Conservation (phyloP, 2,329 filamentous ascomycete species). For the Colletotrichum siamense region DNA sequence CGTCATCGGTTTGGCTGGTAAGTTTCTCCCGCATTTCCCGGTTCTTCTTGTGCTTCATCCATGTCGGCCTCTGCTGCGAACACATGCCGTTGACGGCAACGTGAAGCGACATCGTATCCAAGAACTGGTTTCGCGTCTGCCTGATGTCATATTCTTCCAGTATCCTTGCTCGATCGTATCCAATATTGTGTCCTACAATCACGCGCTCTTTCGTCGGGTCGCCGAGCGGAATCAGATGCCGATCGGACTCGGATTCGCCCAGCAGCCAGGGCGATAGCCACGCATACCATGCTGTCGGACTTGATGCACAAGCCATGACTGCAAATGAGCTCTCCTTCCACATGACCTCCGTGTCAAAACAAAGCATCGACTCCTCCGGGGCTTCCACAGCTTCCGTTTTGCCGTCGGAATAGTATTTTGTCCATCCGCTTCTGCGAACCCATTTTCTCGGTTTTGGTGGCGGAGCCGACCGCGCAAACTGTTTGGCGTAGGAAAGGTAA, state of each 20-base stretch:
- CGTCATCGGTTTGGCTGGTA: slow-evolving; percentile 71
- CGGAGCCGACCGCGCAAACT: slow-evolving; percentile 70
- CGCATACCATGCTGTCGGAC: slow-evolving; percentile 91
- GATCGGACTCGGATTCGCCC: slow-evolving; percentile 76
- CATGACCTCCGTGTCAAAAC: slow-evolving; percentile 97
- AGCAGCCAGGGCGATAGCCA: slow-evolving; percentile 97
- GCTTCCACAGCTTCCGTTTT: slow-evolving; percentile 72
- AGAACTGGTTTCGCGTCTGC: slow-evolving; percentile 84
- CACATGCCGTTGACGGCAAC: slow-evolving; percentile 99
- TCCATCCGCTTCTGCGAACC: slow-evolving; percentile 86
- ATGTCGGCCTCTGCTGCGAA: slow-evolving; percentile 91
- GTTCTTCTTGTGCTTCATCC: slow-evolving; percentile 96
- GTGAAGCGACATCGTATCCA: slow-evolving; percentile 98
- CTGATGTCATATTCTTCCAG: slow-evolving; percentile 86
- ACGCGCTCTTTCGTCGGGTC: slow-evolving; percentile 76
- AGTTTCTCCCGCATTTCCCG: slow-evolving; percentile 83
- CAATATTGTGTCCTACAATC: slow-evolving; percentile 93
- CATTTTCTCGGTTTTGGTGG: slow-evolving; percentile 71
- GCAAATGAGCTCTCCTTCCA: slow-evolving; percentile 92
- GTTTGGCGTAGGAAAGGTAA: slow-evolving; percentile 76
- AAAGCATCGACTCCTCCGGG: slow-evolving; percentile 82
- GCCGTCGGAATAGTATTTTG: slow-evolving; percentile 83
- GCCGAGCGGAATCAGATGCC: slow-evolving; percentile 87
- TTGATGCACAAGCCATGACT: slow-evolving; percentile 94
- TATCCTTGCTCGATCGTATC: slow-evolving; percentile 89